Percentiles rank a stretch among this genome's conserved stretches.
These are phyloP conservation scores for Bocquillonia castaneifolia DNA, from an alignment of 441 rosid genomes.

Conservation along the genomic window DNA sequence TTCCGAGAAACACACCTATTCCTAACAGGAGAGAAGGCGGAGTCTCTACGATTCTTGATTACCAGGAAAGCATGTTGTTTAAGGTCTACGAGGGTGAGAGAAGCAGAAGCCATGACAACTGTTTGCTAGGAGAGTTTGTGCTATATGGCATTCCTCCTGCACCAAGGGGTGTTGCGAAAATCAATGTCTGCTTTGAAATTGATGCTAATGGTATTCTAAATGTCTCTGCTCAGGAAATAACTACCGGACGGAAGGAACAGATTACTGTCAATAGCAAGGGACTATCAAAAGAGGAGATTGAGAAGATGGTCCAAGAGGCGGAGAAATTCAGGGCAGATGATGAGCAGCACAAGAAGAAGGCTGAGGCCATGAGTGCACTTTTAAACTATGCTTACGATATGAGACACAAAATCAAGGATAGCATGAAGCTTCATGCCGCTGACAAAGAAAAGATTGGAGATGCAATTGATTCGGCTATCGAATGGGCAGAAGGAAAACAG, in stretches of 20 bases:
- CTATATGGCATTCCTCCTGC: conserved; percentile 50
- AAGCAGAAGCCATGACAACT: conserved; percentile 53
- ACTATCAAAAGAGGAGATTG: conserved; percentile 46
- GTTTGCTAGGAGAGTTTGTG: conserved; percentile 53
- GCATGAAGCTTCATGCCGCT: conserved; percentile 44
- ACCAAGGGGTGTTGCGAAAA: conserved; percentile 37
- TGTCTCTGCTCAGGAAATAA: conserved; percentile 71
- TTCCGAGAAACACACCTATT: too few species aligned
- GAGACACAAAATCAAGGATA: conserved; percentile 53
- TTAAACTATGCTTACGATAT: conserved; percentile 36
- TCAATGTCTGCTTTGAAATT: conserved; percentile 40
- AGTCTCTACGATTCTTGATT: conserved; percentile 17
- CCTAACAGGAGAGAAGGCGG: too few species aligned
- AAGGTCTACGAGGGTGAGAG: conserved; percentile 70
- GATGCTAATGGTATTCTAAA: conserved; percentile 61
- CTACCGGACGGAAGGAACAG: conserved; percentile 70
- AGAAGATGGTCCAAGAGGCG: conserved; percentile 69
- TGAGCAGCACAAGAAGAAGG: conserved; percentile 23
- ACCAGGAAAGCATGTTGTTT: conserved; percentile 58
- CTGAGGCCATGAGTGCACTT: conserved; percentile 55
- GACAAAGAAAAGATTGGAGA: conserved; percentile 69
- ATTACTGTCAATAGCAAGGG: conserved; percentile 58
- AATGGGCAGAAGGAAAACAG: conserved; percentile 61
- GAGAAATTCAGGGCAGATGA: conserved; percentile 68
- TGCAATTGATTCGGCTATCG: conserved; percentile 44